Conservation (phyloP, 345 rosid genomes). For the Gossypium australe region DNA sequence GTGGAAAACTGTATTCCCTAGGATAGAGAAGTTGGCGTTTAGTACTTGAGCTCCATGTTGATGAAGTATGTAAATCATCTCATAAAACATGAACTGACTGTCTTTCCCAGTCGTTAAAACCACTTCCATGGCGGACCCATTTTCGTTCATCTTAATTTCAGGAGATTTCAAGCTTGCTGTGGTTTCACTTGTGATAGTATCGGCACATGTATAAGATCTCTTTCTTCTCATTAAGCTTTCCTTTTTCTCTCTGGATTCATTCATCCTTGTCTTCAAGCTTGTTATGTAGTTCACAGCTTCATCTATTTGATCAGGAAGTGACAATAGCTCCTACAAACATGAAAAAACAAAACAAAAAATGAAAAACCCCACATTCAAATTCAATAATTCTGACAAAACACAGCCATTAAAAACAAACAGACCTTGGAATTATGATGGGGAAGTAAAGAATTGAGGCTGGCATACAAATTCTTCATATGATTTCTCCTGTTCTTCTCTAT, state of each 20-base stretch:
- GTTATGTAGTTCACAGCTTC: conserved; percentile 44
- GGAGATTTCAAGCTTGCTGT: conserved; percentile 19
- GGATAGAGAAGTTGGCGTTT: conserved; percentile 29
- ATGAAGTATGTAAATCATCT: conserved; percentile 33
- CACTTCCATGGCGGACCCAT: conserved; percentile 35
- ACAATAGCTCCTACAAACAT: conserved; percentile 30
- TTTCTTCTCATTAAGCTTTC: conserved; percentile 26
- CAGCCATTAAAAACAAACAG: not conserved
- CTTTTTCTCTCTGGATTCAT: conserved; percentile 30
- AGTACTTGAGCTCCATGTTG: conserved; percentile 38
- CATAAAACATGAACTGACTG: conserved; percentile 30
- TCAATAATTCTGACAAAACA: not conserved
- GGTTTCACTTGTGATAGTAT: not conserved
- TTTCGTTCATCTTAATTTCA: conserved; percentile 28
- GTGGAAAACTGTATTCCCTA: conserved; percentile 26
- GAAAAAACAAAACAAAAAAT: no score
- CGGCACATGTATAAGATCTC: conserved; percentile 12
- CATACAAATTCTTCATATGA: conserved; percentile 40
- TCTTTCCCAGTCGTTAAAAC: conserved; percentile 24
- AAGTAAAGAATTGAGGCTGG: conserved; percentile 41
- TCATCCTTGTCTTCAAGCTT: conserved; percentile 25
- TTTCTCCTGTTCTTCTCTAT: conserved; percentile 49
- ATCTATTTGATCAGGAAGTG: conserved; percentile 52
- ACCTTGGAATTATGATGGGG: conserved; percentile 35
- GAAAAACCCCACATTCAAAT: not conserved